Base-by-base conservation (phyloP, 208 protist species). In the Acanthamoeba triangularis region DNA sequence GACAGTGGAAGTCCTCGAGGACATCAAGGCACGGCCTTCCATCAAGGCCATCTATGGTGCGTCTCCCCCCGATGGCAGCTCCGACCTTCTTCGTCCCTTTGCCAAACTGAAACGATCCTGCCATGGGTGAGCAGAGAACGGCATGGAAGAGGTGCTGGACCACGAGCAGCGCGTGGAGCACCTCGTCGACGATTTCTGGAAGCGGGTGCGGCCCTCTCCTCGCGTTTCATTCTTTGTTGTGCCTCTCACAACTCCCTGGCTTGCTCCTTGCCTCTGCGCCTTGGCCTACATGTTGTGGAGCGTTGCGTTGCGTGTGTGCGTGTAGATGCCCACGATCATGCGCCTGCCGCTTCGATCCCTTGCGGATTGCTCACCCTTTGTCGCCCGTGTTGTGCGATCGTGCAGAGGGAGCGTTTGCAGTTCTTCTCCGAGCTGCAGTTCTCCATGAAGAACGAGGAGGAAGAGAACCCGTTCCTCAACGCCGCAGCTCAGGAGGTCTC, bases 341-440 rank as follows among this genome's bases (percentile, higher is more conserved):
- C 56, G 18, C 14, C 20, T 63, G 14, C 6, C 14, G 20, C 4
- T 11, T 11, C 20, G 23, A 25, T 63, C 23, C 56, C 56, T 11
- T 28, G 7, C 61, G 61, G 44, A 8, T 4, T 47, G 44, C 44
- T 47, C 44, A 47, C 44, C 2, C 44, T 47, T 3, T 47, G 44
- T 47, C 61, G n/a, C 61, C n/a, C 47, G 25, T 59, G 18, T 44
- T 44, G n/a, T 88, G 80, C 41, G 41, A 10, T 18, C 35, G 11
- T 52, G 4, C 80, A 88, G 88, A 93, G 88, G 52, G 88, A 76
- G 33, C 35, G 61, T 28, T 63, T 93, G 28, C 88, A 56, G n/a
- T 93, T 93, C 88, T 93, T 80, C 88, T 41, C 35, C 23, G 88
- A 93, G 63, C 88, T 93, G n/a, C 65, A 93, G 88, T 93, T 93